Base-by-base conservation (phyloP, 2,329 filamentous ascomycete species). In the Penicillium crustosum region DNA sequence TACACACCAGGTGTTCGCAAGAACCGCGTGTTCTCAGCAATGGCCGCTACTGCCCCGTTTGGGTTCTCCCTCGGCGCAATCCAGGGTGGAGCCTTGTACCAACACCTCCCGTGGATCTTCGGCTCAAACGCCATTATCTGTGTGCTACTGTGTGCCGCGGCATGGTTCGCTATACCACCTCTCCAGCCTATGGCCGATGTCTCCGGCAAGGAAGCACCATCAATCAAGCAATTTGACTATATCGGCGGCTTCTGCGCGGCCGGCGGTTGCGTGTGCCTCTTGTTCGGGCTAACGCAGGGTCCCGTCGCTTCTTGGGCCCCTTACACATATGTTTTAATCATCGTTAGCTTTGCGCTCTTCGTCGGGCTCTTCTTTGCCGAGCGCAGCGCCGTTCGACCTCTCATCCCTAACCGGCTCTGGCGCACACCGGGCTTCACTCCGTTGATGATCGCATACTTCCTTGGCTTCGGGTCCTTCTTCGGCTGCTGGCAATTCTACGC, bases 251-350 rank as follows among this genome's bases (percentile, higher is more conserved):
- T 74, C 4, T 72, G 77, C 4, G 83, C 82, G 6, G 76, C 84
- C 6, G 72, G 73, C 3, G 80, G 77, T 7, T 75, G 84, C 55
- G 75, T 84, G 3, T 75, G 83, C n/a, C 75, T 85, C 62, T 83
- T 85, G 55, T 81, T 85, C 51, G 81, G 82, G 0, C 81, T 82
- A 71, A 85, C 84, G 39, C 80, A 83, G 64, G 80, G 79, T 3
- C 76, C 79, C 0, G 74, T 79, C 1, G 78, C 78, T 5, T 76
- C 78, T 0, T 83, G 82, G 82, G 62, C 75, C 4, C 70, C 79
- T 0, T 83, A 83, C 64, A 77, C 81, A 15, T 79, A 78, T 60
- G 72, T 76, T 1, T 62, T 78, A 8, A 73, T 83, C 1, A 77
- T 81, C 25, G 57, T 83, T 3, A 81, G 80, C 4, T 47, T 81